Percentiles rank a stretch among this genome's conserved stretches.
These are phyloP conservation scores for Hymenoscyphus fraxineus DNA, from an alignment of 2,329 filamentous ascomycete genomes.

Conservation along the genomic window DNA sequence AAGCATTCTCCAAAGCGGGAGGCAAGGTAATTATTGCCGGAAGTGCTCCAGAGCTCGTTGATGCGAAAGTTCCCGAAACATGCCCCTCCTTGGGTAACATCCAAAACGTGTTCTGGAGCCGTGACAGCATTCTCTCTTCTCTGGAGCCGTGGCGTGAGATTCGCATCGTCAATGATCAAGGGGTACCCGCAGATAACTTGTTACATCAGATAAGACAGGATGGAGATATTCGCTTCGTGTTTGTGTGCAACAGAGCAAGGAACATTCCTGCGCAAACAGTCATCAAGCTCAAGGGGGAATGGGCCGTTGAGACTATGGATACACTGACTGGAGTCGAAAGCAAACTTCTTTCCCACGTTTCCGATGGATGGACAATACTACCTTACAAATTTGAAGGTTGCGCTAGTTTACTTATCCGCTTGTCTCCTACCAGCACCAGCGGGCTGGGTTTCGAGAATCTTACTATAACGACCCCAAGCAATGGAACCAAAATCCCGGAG, in stretches of 20 bases:
- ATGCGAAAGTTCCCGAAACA: constrained; percentile 20
- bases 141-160: constrained; percentile 29
- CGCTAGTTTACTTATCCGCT: constrained; percentile 30
- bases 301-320: constrained; percentile 31
- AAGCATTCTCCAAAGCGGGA: constrained; percentile 25
- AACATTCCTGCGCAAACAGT: constrained; percentile 20
- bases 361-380: constrained; percentile 28
- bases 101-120: constrained; percentile 23
- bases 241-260: constrained; percentile 35
- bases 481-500: not conserved
- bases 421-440: constrained; percentile 16
- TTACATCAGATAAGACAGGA: constrained; percentile 35
- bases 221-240: constrained; percentile 30
- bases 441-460: not conserved
- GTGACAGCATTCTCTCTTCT: constrained; percentile 22
- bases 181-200: constrained; percentile 18
- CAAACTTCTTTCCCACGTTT: constrained; percentile 6
- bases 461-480: not conserved
- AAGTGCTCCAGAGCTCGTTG: constrained; percentile 25
- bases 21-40: constrained; percentile 31
- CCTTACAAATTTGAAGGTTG: constrained; percentile 33
- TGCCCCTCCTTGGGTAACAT: constrained; percentile 17
- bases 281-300: constrained; percentile 28
- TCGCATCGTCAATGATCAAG: constrained; percentile 18
- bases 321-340: constrained; percentile 28